Evolutionary conservation across 2,329 filamentous ascomycete species (phyloP), one percentile per base, ranked within the genome.

Genomic region (Scedosporium apiospermum): DNA sequence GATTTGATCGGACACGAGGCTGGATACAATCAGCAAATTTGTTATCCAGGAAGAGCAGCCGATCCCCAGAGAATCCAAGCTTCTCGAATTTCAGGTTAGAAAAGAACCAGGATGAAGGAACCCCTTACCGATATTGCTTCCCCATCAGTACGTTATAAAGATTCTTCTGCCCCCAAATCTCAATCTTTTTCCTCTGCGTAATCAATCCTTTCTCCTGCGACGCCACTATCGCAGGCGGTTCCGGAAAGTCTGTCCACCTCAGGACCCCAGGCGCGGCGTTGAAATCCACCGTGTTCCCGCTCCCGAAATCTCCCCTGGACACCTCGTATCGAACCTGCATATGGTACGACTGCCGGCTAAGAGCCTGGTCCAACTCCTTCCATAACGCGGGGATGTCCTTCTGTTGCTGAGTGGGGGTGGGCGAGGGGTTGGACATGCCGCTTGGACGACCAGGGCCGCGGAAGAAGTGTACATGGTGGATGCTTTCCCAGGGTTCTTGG

Each of bases 181-280:
- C 83, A 6, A 84, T 75, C 70, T 80, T 81, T 68, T 82, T 83
- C 46, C 82, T 76, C 68, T 83, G 79, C 9, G 76, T 80, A 41
- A 84, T 70, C 58, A 74, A 41, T 7, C 79, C 76, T 14, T 77
- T 74, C 46, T 61, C 60, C 3, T 26, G 44, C 49, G 30, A 30
- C 18, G 57, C 44, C 57, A 63, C 57, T 10, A 79, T 76, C n/a
- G 76, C 74, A 1, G 78, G 74, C 16, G 84, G 83, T 65, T 87
- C 85, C 1, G 85, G 85, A 55, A 87, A 76, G 66, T 87, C 85
- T 5, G 76, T 80, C 82, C 83, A 88, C 55, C 80, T 75, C 63
- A 88, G 69, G 3, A 80, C 77, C 18, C 82, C 83, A 0, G 74
- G 73, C 0, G 72, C 69, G 5, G 72, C 67, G 64, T 82, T 77